Conservation (phyloP, 345 rosid genomes). For the Rhodamnia rubescens region DNA sequence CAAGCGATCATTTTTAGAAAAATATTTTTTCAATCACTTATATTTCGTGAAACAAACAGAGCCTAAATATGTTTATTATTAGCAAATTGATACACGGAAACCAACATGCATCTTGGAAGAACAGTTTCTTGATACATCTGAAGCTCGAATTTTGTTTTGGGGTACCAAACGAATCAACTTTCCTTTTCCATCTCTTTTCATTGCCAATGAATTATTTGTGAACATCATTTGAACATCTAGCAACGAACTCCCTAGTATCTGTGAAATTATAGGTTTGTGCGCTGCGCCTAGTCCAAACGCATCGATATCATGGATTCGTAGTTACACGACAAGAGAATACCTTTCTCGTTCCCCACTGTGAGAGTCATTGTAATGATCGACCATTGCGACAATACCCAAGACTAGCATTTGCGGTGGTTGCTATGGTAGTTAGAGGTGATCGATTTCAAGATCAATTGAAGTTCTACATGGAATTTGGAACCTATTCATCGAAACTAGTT, state of each 20-base stretch:
- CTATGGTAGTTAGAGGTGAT: neutral
- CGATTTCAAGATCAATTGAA: too few species aligned
- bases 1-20: too few species aligned
- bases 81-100: neutral
- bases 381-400: neutral
- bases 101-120: neutral
- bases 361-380: neutral
- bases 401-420: neutral
- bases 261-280: neutral
- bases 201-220: too few species aligned
- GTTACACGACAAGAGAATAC: too few species aligned
- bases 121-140: neutral
- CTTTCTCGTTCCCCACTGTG: rapidly evolving
- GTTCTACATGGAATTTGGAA: too few species aligned
- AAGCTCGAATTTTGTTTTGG: too few species aligned
- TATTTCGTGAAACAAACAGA: too few species aligned
- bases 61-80: neutral
- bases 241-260: neutral
- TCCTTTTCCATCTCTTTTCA: too few species aligned
- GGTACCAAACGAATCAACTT: too few species aligned
- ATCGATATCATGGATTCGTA: rapidly evolving
- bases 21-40: too few species aligned
- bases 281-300: neutral
- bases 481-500: too few species aligned
- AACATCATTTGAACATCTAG: neutral